phyloP scores from a whole-genome alignment of 345 rosid species.

The Populus euphratica region DNA sequence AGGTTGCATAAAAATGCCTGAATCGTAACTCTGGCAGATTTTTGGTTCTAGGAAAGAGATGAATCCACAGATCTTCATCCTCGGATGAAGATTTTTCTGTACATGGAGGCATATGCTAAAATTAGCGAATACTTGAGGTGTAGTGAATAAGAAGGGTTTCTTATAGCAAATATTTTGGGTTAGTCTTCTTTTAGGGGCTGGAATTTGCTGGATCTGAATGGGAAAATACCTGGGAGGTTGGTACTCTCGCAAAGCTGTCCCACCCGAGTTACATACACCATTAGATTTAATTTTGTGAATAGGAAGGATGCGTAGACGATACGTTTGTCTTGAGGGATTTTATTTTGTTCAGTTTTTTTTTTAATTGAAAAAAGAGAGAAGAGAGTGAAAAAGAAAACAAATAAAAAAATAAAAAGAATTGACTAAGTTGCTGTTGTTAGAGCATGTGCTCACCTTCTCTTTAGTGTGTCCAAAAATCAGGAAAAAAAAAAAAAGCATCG shows the following conservation, averaged over 20 bases:
- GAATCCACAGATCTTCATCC: not conserved
- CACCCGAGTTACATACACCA: not conserved
- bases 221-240: not conserved
- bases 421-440: not conserved
- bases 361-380: not conserved
- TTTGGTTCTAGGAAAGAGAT: constrained; percentile 1
- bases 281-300: constrained; percentile 18
- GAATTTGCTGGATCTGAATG: not conserved
- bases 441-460: not conserved
- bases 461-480: not conserved
- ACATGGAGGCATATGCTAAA: constrained; percentile 9
- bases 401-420: not conserved
- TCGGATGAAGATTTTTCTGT: constrained; percentile 12
- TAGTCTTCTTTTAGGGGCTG: not conserved
- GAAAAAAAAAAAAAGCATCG: no score
- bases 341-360: not conserved
- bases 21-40: constrained; percentile 1
- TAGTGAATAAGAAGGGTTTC: not conserved
- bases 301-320: constrained; percentile 15
- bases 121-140: not conserved
- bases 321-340: not conserved
- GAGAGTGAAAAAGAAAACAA: not conserved
- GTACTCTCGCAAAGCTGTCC: not conserved
- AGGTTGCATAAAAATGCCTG: not conserved
- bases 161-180: constrained; percentile 6